Evolutionary conservation across 106 monocot genomes (phyloP).

Genomic region (Amphibolis antarctica): DNA sequence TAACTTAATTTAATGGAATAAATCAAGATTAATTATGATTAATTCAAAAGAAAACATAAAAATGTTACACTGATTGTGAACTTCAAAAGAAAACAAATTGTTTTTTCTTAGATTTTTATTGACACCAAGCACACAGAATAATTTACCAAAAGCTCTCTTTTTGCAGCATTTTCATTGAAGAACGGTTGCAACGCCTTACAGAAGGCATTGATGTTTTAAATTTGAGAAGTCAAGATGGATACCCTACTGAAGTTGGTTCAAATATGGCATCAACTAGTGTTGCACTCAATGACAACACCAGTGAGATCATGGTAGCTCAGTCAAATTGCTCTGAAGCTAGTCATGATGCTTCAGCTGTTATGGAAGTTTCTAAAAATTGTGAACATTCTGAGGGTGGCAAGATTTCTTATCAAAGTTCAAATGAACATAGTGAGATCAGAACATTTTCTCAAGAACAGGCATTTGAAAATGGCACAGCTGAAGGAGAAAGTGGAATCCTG

Average conservation of each 20-base stretch:
- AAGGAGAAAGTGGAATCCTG: slow-evolving; percentile 6
- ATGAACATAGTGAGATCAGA: slow-evolving; percentile 1
- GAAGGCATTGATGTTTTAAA: slow-evolving; percentile 65
- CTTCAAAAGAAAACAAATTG: neutral
- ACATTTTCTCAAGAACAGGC: slow-evolving; percentile 14
- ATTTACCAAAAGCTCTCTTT: neutral
- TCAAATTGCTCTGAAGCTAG: slow-evolving; percentile 9
- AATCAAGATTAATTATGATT: too few species aligned
- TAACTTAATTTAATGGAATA: too few species aligned
- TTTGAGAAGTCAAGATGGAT: slow-evolving; percentile 35
- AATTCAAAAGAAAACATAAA: too few species aligned
- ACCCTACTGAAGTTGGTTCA: slow-evolving; percentile 16
- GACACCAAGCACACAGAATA: neutral
- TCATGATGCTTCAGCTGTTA: slow-evolving; percentile 10
- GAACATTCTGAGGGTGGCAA: neutral
- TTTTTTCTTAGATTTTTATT: neutral
- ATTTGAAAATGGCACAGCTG: slow-evolving; percentile 6
- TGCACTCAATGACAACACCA: neutral
- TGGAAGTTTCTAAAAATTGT: neutral
- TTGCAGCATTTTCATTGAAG: slow-evolving; percentile 84
- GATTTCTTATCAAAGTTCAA: neutral
- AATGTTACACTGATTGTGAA: too few species aligned
- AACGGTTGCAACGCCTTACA: slow-evolving; percentile 60
- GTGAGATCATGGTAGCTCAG: slow-evolving; percentile 7
- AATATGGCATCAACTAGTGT: slow-evolving; percentile 13